These are phyloP conservation scores for Phytopythium ostracodes DNA, from an alignment of 352 stramenopile species.

Conservation along the genomic window DNA sequence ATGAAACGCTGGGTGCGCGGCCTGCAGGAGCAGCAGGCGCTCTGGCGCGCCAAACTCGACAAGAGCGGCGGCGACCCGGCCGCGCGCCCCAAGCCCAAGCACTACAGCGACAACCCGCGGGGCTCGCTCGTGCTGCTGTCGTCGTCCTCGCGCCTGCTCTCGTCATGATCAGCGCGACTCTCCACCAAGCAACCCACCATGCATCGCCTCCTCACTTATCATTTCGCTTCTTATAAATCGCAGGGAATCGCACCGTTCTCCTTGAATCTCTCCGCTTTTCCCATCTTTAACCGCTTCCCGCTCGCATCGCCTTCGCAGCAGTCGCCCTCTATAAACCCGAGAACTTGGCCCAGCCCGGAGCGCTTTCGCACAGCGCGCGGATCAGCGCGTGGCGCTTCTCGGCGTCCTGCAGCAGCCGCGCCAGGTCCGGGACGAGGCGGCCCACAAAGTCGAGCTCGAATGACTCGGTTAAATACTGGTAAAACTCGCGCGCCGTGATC, in stretches of 20 bases:
- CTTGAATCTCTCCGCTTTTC: background rate
- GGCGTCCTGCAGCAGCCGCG: constrained; percentile 76
- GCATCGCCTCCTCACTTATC: constrained; percentile 1
- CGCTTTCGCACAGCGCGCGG: constrained; percentile 77
- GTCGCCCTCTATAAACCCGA: constrained; percentile 53
- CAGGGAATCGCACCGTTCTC: background rate
- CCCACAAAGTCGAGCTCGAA: constrained; percentile 88
- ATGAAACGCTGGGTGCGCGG: constrained; percentile 87
- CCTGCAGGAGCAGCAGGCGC: constrained; percentile 76
- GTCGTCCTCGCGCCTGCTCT: constrained; percentile 37
- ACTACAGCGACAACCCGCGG: constrained; percentile 65
- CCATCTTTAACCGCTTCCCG: background rate
- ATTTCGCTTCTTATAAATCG: constrained; percentile 7
- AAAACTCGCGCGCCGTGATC: constrained; percentile 85
- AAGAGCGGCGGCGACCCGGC: constrained; percentile 34
- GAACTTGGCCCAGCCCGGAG: constrained; percentile 79
- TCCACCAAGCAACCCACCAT: constrained; percentile 1
- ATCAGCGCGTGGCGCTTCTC: constrained; percentile 85
- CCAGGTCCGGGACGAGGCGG: constrained; percentile 78
- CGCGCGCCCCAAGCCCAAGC: constrained; percentile 48
- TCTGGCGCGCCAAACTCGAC: constrained; percentile 60
- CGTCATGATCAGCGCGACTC: constrained; percentile 10
- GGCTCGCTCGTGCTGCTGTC: constrained; percentile 29
- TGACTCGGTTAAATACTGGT: constrained; percentile 86
- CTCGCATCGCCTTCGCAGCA: background rate